Evolutionary conservation across 225 moss, liverwort and hornwort genomes (phyloP).

Genomic region (Anthoceros angustus): DNA sequence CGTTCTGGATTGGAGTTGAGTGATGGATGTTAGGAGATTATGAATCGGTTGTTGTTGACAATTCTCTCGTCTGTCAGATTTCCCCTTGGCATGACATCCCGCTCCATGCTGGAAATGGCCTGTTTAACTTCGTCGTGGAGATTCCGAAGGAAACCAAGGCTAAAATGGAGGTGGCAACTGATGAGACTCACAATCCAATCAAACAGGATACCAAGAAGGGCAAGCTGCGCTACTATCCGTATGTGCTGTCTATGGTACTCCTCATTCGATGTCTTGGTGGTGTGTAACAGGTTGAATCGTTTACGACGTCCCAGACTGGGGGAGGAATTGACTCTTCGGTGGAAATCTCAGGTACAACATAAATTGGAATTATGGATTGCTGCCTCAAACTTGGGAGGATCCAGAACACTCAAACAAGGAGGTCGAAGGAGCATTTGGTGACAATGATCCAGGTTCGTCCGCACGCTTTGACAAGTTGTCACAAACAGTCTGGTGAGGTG

Average conservation of each 20-base stretch:
- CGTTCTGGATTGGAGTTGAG: too few species aligned
- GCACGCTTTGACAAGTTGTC: background rate
- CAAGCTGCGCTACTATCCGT: slow-evolving; percentile 60
- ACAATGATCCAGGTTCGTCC: slow-evolving; percentile 49
- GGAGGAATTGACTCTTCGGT: background rate
- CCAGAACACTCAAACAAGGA: slow-evolving; percentile 50
- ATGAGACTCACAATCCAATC: slow-evolving; percentile 66
- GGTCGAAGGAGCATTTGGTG: slow-evolving; percentile 49
- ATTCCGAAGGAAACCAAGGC: slow-evolving; percentile 78
- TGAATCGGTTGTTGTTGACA: background rate
- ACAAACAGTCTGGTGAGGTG: background rate
- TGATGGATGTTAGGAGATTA: too few species aligned
- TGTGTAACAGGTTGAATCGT: background rate
- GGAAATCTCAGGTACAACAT: slow-evolving; percentile 43
- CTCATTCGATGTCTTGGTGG: too few species aligned
- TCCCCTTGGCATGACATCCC: slow-evolving; percentile 82
- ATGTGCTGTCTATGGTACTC: slow-evolving; percentile 8
- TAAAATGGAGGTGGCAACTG: slow-evolving; percentile 63
- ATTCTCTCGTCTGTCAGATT: slow-evolving; percentile 22
- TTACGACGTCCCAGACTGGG: background rate
- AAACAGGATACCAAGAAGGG: slow-evolving; percentile 67
- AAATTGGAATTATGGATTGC: slow-evolving; percentile 70
- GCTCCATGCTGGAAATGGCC: slow-evolving; percentile 48
- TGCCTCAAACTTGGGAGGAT: slow-evolving; percentile 83
- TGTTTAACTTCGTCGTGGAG: slow-evolving; percentile 55